phyloP scores from a whole-genome alignment of 2,329 filamentous ascomycete genomes.

The Microsporum ferrugineum region DNA sequence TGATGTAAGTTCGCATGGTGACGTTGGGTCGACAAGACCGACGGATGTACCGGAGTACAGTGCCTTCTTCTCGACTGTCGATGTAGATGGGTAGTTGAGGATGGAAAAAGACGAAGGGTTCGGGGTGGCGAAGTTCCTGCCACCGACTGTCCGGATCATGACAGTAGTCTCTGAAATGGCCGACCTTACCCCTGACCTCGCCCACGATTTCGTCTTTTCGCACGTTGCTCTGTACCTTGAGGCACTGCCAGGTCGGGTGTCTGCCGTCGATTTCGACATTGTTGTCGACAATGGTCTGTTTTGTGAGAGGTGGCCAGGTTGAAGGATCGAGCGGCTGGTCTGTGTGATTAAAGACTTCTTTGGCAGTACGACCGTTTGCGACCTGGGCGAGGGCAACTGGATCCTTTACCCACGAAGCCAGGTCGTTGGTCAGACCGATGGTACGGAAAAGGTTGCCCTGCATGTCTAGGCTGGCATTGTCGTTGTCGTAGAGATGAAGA shows the following conservation, averaged over 20 bases:
- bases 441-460: conserved; percentile 68
- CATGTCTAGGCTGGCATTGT: conserved; percentile 45
- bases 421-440: conserved; percentile 60
- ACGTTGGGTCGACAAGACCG: conserved; percentile 87
- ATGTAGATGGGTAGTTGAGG: conserved; percentile 83
- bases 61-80: conserved; percentile 80
- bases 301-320: conserved; percentile 41
- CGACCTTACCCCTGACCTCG: conserved; percentile 68
- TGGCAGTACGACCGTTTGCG: conserved; percentile 49
- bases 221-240: conserved; percentile 43
- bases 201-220: conserved; percentile 47
- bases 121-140: conserved; percentile 48
- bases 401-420: conserved; percentile 70
- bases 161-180: conserved; percentile 62
- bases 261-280: conserved; percentile 41
- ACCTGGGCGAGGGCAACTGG: conserved; percentile 56
- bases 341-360: conserved; percentile 59
- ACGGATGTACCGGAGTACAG: conserved; percentile 73
- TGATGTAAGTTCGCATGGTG: conserved; percentile 74
- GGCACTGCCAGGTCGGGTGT: conserved; percentile 56
- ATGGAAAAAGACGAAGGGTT: conserved; percentile 77
- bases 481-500: conserved; percentile 58
- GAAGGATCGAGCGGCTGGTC: conserved; percentile 45
- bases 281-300: conserved; percentile 43
- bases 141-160: conserved; percentile 55